Evolutionary conservation across 2,329 filamentous ascomycete species (phyloP), one percentile per base, ranked within the genome.

Genomic region (Penicillium palitans): DNA sequence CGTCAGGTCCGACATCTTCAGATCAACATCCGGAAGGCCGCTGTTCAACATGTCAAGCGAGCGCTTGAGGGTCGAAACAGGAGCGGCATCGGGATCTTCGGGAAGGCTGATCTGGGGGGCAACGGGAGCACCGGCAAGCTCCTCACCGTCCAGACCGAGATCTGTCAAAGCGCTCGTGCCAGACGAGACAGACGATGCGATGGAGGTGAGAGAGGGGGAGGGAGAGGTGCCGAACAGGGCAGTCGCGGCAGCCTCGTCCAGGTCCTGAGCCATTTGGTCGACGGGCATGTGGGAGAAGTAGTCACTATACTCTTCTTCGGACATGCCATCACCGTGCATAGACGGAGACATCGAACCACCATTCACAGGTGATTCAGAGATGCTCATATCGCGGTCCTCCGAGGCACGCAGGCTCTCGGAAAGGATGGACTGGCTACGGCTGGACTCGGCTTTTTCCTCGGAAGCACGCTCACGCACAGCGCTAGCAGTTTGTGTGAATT

Each of bases 401-500:
- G 72, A 60, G 52, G 65, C 66, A 56, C 61, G 70, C 63, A 83
- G 81, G 61, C 81, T 79, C 61, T 76, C 75, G n/a, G 80, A 56
- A 67, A 70, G 55, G 61, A 73, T 63, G 66, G 72, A 74, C 60
- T 61, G 63, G 61, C 66, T 52, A 69, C 71, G 72, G 67, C 62
- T 61, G 39, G 68, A 53, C 48, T 66, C 61, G 39, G 67, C 66
- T 63, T 70, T 75, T 60, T 78, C 72, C 61, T 74, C 70, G 24
- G 76, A 77, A 31, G 75, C 74, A 64, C 81, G 83, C 76, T 83
- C 81, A 59, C 85, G 90, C 67, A 98, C 84, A 49, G 89, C 91
- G 66, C 91, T 90, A 17, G 95, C 95, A 1, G 93, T 98, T 77
- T 96, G 91, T 7, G 93, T 97, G 72, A 99, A 99, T 76, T 98